phyloP scores from a whole-genome alignment of 1,139 yeast species.

The Spencermartinsiella ligniputridi region DNA sequence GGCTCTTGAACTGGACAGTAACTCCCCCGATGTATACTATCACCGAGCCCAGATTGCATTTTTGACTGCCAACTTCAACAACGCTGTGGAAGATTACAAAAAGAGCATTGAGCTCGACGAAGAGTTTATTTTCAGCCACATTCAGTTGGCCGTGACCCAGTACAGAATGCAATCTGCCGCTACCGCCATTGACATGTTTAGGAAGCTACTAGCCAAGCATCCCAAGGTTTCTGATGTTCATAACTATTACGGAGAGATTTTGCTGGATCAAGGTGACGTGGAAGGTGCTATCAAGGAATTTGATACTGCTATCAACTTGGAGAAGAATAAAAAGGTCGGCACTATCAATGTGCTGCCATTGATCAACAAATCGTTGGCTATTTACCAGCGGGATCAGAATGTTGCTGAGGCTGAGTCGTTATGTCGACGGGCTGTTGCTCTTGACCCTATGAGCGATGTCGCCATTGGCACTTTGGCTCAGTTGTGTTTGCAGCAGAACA shows the following conservation, averaged over 20 bases:
- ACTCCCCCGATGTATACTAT: conserved; percentile 79
- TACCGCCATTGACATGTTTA: conserved; percentile 64
- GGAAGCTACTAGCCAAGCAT: conserved; percentile 68
- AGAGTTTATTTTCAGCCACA: conserved; percentile 74
- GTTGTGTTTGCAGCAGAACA: conserved; percentile 76
- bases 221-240: conserved; percentile 90
- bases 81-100: conserved; percentile 72
- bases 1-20: conserved; percentile 67
- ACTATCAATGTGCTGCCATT: conserved; percentile 88
- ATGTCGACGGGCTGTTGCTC: conserved; percentile 68
- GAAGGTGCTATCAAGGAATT: conserved; percentile 73
- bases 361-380: conserved; percentile 76
- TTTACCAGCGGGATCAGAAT: conserved; percentile 32
- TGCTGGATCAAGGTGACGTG: conserved; percentile 74
- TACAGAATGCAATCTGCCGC: conserved; percentile 71
- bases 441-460: conserved; percentile 84
- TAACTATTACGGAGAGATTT: conserved; percentile 91
- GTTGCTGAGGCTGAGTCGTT: conserved; percentile 61
- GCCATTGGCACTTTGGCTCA: conserved; percentile 91
- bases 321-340: conserved; percentile 44
- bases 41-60: conserved; percentile 93
- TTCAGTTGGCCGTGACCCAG: conserved; percentile 88
- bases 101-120: conserved; percentile 74
- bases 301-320: conserved; percentile 81
- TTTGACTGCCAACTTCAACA: conserved; percentile 66